Conservation (phyloP, 495 filamentous ascomycete genomes). For the Lepraria neglecta region DNA sequence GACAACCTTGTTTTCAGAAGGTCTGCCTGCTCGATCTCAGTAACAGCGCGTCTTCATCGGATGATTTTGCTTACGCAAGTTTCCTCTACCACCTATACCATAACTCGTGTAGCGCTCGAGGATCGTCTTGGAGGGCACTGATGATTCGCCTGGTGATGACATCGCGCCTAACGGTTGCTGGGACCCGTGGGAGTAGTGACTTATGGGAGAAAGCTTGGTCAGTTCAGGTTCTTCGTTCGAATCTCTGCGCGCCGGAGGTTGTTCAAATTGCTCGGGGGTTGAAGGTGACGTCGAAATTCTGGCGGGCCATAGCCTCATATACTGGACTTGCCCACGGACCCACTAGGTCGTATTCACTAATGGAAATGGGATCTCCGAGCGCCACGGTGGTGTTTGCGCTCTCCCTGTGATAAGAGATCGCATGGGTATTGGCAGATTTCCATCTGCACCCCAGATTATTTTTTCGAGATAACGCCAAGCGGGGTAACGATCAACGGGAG, state of each 20-base stretch:
- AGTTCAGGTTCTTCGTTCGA: too few species aligned
- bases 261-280: too few species aligned
- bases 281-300: too few species aligned
- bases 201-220: too few species aligned
- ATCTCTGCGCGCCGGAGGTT: too few species aligned
- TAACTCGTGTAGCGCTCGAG: constrained; percentile 35
- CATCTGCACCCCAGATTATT: constrained; percentile 6
- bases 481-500: constrained; percentile 8
- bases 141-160: not conserved
- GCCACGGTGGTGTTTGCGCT: not conserved
- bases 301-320: too few species aligned
- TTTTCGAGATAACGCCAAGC: constrained; percentile 1
- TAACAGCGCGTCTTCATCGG: not conserved
- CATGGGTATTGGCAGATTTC: constrained; percentile 12
- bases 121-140: not conserved
- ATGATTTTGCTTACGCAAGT: constrained; percentile 34
- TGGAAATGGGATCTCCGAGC: not conserved
- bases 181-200: too few species aligned
- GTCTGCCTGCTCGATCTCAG: constrained; percentile 14
- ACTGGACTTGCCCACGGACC: too few species aligned
- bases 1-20: constrained; percentile 12
- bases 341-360: not conserved
- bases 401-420: not conserved
- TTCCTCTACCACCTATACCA: constrained; percentile 40
- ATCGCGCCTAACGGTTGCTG: not conserved